Evolutionary conservation across 306 rosid species (phyloP).

Genomic region (Cercis canadensis): DNA sequence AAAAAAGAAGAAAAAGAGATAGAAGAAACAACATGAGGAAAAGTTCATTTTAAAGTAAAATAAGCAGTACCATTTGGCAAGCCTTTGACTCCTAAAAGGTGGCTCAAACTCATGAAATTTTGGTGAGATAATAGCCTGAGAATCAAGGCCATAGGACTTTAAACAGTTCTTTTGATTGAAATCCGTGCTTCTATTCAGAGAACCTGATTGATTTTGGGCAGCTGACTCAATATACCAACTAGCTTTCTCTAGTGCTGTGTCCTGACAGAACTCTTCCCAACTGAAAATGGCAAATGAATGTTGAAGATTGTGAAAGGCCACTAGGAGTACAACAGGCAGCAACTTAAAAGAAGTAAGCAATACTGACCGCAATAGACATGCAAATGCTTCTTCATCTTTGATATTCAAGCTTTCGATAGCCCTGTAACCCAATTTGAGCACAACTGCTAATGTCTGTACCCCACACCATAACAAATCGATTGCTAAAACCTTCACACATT

Average conservation of each 20-base stretch:
- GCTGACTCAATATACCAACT: constrained; percentile 58
- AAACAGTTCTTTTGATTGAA: constrained; percentile 49
- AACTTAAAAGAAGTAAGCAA: constrained; percentile 13
- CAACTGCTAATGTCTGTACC: constrained; percentile 55
- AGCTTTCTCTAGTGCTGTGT: constrained; percentile 72
- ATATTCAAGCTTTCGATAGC: constrained; percentile 52
- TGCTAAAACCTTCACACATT: constrained; percentile 25
- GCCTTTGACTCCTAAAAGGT: constrained; percentile 54
- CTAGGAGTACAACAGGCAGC: constrained; percentile 19
- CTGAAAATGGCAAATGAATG: constrained; percentile 52
- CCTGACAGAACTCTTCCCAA: constrained; percentile 87
- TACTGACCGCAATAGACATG: constrained; percentile 72
- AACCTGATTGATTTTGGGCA: constrained; percentile 33
- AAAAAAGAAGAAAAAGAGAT: constrained; percentile 5
- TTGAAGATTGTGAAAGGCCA: constrained; percentile 24
- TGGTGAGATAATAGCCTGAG: constrained; percentile 37
- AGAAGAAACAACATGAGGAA: background rate
- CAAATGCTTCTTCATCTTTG: constrained; percentile 56
- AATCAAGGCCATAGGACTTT: constrained; percentile 46
- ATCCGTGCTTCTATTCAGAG: constrained; percentile 38
- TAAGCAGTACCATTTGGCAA: constrained; percentile 48
- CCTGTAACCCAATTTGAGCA: constrained; percentile 60
- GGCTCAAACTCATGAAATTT: constrained; percentile 50
- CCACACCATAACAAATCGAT: constrained; percentile 74
- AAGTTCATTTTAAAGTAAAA: constrained; percentile 11